A percentile compares a stretch with the other conserved stretches of the same genome.
These are phyloP conservation scores for Mariannaea elegans DNA, from an alignment of 2,329 filamentous ascomycete species.

Conservation along the genomic window DNA sequence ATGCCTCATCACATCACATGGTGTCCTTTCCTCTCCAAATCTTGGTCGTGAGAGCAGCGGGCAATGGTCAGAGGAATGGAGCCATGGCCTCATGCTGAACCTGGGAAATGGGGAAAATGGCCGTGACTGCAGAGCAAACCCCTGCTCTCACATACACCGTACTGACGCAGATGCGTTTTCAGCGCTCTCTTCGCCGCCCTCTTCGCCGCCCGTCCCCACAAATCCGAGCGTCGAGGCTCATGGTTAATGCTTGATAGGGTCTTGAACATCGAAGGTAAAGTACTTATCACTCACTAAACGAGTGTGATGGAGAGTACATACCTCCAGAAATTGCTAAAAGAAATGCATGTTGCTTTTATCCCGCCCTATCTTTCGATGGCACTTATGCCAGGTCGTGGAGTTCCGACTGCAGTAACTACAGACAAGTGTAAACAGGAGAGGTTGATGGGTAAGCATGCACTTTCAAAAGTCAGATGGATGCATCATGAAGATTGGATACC, in stretches of 20 bases:
- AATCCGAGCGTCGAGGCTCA: conserved; percentile 8
- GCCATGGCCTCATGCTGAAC: conserved; percentile 30
- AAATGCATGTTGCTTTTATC: conserved; percentile 5
- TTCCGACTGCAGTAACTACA: neutral
- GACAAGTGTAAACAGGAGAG: neutral
- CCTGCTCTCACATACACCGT: conserved; percentile 25
- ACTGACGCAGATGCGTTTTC: too few species aligned
- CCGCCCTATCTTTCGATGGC: conserved; percentile 4
- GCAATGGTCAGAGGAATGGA: conserved; percentile 28
- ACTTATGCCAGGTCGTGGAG: neutral
- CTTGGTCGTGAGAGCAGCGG: conserved; percentile 20
- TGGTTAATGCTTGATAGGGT: conserved; percentile 3
- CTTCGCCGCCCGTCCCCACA: conserved; percentile 15
- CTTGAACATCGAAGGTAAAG: neutral
- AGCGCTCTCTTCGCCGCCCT: conserved; percentile 6
- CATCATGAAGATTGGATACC: neutral
- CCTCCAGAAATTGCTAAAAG: neutral
- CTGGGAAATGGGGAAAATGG: conserved; percentile 27
- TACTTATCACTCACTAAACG: conserved; percentile 7
- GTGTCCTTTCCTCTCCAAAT: conserved; percentile 19
- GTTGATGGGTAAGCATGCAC: conserved; percentile 1
- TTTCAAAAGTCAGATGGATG: neutral
- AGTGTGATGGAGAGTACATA: conserved; percentile 11
- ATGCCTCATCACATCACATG: conserved; percentile 16
- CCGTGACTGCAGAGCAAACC: conserved; percentile 30